phyloP scores from a whole-genome alignment of 495 filamentous ascomycete species.

The Xylaria venustula region DNA sequence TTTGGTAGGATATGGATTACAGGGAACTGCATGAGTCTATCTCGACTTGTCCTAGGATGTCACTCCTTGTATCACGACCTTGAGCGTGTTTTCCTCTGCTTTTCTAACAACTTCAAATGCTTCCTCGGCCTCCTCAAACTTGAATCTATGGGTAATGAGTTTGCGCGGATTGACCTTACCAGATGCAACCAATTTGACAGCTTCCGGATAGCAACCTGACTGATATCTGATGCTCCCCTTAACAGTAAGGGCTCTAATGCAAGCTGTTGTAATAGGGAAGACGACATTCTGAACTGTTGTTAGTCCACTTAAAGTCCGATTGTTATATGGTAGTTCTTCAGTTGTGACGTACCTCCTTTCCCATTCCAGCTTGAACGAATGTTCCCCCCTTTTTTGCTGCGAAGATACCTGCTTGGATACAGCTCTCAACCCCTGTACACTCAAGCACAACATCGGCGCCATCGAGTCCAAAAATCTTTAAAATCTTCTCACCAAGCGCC shows the following conservation, averaged over 20 bases:
- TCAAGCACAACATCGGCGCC: constrained; percentile 60
- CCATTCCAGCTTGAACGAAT: constrained; percentile 63
- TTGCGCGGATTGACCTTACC: constrained; percentile 52
- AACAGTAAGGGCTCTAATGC: constrained; percentile 52
- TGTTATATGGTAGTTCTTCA: not conserved
- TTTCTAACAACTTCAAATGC: constrained; percentile 42
- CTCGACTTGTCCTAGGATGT: too few relatives aligned
- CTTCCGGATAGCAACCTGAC: constrained; percentile 55
- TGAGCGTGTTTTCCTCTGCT: constrained; percentile 23
- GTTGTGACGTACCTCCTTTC: constrained; percentile 46
- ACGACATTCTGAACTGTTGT: constrained; percentile 8
- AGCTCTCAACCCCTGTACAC: constrained; percentile 55
- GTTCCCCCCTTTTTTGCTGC: constrained; percentile 53
- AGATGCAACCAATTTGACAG: constrained; percentile 48
- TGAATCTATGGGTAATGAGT: constrained; percentile 52
- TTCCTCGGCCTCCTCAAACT: constrained; percentile 53
- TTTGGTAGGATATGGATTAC: too few relatives aligned
- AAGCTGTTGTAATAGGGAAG: constrained; percentile 58
- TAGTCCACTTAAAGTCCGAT: not conserved
- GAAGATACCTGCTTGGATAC: constrained; percentile 53
- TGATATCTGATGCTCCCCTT: constrained; percentile 56
- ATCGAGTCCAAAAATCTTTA: constrained; percentile 42
- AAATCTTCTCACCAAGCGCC: constrained; percentile 44
- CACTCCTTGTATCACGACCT: constrained; percentile 27
- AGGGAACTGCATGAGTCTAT: too few relatives aligned